A percentile compares a stretch with the other conserved stretches of the same genome.
Conservation (phyloP, 371 early-diverging fungal species). For the Rhizopus sp. region DNA sequence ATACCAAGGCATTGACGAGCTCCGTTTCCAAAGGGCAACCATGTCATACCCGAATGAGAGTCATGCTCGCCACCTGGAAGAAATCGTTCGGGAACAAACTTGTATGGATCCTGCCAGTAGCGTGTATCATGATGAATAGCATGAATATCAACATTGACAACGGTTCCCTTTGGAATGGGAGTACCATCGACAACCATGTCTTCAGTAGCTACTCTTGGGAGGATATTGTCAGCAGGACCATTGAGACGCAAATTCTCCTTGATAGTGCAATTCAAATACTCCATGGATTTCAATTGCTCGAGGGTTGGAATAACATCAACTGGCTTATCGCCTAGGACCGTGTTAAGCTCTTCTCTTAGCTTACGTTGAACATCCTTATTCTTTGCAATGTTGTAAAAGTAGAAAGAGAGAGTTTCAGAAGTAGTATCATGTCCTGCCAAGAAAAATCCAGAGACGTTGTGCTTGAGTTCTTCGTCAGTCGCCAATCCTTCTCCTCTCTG, state of each 20-base stretch:
- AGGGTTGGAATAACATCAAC: conserved; percentile 42
- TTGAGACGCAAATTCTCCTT: conserved; percentile 23
- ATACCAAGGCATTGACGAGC: conserved; percentile 59
- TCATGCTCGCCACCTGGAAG: conserved; percentile 34
- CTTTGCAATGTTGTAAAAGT: conserved; percentile 25
- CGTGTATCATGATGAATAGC: conserved; percentile 34
- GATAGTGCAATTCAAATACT: conserved; percentile 45
- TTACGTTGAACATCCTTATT: conserved; percentile 39
- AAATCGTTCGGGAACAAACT: conserved; percentile 58
- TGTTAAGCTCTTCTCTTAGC: conserved; percentile 45
- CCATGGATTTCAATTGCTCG: conserved; percentile 46
- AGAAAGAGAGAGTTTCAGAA: conserved; percentile 30
- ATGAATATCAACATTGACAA: conserved; percentile 15
- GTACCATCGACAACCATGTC: conserved; percentile 12
- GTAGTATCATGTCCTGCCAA: conserved; percentile 28
- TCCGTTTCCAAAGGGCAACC: conserved; percentile 57
- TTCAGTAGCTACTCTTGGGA: conserved; percentile 16
- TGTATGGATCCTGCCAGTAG: conserved; percentile 39
- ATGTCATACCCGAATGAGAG: conserved; percentile 31
- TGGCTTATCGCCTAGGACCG: conserved; percentile 44
- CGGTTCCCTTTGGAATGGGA: conserved; percentile 16
- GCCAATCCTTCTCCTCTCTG: conserved; percentile 9
- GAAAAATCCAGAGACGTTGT: neutral
- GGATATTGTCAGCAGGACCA: conserved; percentile 16
- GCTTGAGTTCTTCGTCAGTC: conserved; percentile 11